Conservation (phyloP, 2,329 filamentous ascomycete species). For the Sporothrix protearum region DNA sequence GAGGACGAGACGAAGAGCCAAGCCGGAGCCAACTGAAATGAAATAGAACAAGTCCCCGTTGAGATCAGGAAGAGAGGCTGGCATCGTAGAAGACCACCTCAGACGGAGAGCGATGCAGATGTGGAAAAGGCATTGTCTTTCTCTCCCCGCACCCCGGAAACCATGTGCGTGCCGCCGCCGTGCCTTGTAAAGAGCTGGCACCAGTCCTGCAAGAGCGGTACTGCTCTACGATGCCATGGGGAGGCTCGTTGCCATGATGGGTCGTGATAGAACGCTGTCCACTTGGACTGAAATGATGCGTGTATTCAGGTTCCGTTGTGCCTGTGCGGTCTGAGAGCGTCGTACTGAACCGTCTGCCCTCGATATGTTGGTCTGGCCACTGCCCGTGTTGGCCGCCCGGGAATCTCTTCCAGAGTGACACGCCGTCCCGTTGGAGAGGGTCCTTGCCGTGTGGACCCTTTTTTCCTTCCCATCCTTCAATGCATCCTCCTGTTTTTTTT, state of each 20-base stretch:
- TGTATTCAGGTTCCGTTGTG: background rate
- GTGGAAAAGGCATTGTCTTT: background rate
- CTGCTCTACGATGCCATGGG: background rate
- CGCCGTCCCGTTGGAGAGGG: background rate
- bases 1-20: background rate
- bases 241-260: background rate
- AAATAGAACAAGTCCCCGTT: background rate
- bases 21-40: background rate
- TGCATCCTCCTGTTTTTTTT: background rate
- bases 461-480: background rate
- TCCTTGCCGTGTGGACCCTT: slow-evolving; percentile 7
- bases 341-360: background rate
- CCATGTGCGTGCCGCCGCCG: no score
- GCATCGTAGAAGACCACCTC: background rate
- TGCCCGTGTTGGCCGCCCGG: background rate
- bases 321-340: background rate
- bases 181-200: background rate
- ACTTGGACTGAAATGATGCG: background rate
- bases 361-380: background rate
- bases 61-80: background rate
- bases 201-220: background rate
- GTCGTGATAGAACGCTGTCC: background rate
- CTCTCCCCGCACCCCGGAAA: background rate
- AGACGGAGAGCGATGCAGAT: background rate
- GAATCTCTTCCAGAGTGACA: background rate